Evolutionary conservation across 1,139 yeast species (phyloP), one percentile per base, ranked within the genome.

Genomic region (Blastobotrys petasosporus): DNA sequence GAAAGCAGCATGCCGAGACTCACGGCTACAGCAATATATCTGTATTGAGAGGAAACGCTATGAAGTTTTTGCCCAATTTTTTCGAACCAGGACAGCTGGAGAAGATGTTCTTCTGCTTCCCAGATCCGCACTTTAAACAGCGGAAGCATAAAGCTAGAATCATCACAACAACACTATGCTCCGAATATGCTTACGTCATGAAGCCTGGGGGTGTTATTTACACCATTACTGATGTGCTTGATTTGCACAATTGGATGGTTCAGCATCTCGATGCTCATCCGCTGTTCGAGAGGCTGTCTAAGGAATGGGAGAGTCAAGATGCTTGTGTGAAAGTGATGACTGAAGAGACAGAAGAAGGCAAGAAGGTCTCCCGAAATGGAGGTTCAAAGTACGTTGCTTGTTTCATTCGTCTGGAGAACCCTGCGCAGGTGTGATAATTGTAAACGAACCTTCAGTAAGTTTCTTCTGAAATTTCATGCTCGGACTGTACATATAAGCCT

Each of bases 61-160:
- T 94, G 98, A 92, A 92, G 67, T 92, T 92, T 61, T 70, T 90
- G 54, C 97, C 98, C 30, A 92, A 92, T 65, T 92, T 94, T 65
- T 92, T 94, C 69, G 71, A 74, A 47, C 82, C 83, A 64, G 81
- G 82, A 4, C 74, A 68, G 64, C 71, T 92, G 45, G 79, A 82
- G 34, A 92, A 92, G 71, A 85, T 92, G 79, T 92, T 92, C 67
- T 92, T 94, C 70, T 94, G 98, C 67, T 92, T 92, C 76, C 99
- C 99, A 15, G 99, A 92, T 67, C 99, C 99, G 11, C 98, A 94
- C 66, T 92, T 92, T 73, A 92, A 92, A 63, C 95, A 87, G 65
- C 77, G 98, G 60, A 92, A 92, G 65, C 98, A 94, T 68, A 92
- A 92, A 71, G 97, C 97, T 7, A 77, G 99, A 71, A 92, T 92